Evolutionary conservation across 768 basidiomycete genomes (phyloP).

Genomic region (Termitomyces sp.): DNA sequence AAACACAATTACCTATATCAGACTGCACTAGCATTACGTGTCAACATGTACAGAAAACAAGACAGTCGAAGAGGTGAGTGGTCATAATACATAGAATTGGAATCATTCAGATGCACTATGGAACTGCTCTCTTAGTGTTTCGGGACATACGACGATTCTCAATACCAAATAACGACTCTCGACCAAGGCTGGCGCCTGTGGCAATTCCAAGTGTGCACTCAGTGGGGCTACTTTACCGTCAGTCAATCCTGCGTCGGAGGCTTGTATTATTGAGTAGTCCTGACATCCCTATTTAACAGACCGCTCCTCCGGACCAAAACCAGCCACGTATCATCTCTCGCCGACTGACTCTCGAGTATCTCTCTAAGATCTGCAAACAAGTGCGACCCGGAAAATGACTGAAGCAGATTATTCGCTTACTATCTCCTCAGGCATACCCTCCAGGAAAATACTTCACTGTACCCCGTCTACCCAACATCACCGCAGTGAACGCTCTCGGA

Average conservation of each 20-base stretch:
- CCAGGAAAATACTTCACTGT: slow-evolving; percentile 74
- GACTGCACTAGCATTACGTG: slow-evolving; percentile 42
- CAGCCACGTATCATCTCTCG: slow-evolving; percentile 78
- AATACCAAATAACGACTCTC: slow-evolving; percentile 59
- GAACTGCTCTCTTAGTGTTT: slow-evolving; percentile 58
- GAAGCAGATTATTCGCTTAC: not conserved
- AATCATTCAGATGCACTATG: too few relatives aligned
- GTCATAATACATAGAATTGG: not conserved
- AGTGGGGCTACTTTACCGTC: slow-evolving; percentile 94
- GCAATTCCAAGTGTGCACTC: slow-evolving; percentile 89
- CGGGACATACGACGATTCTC: slow-evolving; percentile 69
- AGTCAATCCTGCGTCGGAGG: slow-evolving; percentile 14
- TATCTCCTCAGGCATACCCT: slow-evolving; percentile 55
- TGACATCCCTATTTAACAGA: slow-evolving; percentile 32
- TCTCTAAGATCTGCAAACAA: slow-evolving; percentile 64
- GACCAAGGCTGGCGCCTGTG: slow-evolving; percentile 82
- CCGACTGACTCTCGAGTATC: slow-evolving; percentile 68
- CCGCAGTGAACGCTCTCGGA: slow-evolving; percentile 80
- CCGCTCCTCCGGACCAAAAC: slow-evolving; percentile 67
- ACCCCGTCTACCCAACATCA: slow-evolving; percentile 73
- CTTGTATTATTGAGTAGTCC: not conserved
- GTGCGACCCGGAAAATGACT: slow-evolving; percentile 22
- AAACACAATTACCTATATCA: not conserved
- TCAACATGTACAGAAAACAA: slow-evolving; percentile 48
- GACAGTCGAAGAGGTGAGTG: slow-evolving; percentile 30